Conservation (phyloP, 2,329 filamentous ascomycete genomes). For the Arthrobotrys pseudoclavata region DNA sequence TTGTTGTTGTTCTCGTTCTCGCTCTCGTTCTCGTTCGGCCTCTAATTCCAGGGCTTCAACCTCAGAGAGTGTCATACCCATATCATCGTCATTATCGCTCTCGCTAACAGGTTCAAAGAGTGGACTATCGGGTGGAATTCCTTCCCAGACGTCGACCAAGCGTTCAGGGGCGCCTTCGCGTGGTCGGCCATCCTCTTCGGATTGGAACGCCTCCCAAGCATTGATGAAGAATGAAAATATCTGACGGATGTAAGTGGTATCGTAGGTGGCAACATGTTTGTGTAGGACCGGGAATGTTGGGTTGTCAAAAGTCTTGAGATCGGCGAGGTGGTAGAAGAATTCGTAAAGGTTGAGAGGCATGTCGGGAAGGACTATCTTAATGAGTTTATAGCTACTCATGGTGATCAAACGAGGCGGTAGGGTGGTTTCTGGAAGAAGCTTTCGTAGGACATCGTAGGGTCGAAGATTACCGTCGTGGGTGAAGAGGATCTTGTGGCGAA, state of each 20-base stretch:
- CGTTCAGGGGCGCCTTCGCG: conserved; percentile 28
- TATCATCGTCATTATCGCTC: conserved; percentile 37
- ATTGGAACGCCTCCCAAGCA: conserved; percentile 35
- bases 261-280: conserved; percentile 32
- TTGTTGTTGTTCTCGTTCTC: background rate
- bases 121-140: conserved; percentile 31
- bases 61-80: conserved; percentile 33
- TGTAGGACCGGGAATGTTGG: background rate
- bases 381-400: conserved; percentile 42
- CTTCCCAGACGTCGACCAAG: conserved; percentile 41
- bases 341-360: conserved; percentile 37
- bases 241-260: conserved; percentile 31
- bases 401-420: conserved; percentile 47
- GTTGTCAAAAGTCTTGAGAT: conserved; percentile 24
- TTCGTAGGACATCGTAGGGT: conserved; percentile 41
- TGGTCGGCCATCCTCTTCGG: conserved; percentile 14
- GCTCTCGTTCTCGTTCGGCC: background rate
- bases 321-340: conserved; percentile 41
- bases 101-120: conserved; percentile 37
- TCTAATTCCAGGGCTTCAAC: conserved; percentile 30
- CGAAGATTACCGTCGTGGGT: conserved; percentile 44
- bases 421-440: conserved; percentile 12
- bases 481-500: conserved; percentile 45
- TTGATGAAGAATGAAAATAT: conserved; percentile 42
- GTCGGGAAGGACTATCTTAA: conserved; percentile 33